Evolutionary conservation across 306 rosid genomes (phyloP).

Genomic region (Lablab purpureus): DNA sequence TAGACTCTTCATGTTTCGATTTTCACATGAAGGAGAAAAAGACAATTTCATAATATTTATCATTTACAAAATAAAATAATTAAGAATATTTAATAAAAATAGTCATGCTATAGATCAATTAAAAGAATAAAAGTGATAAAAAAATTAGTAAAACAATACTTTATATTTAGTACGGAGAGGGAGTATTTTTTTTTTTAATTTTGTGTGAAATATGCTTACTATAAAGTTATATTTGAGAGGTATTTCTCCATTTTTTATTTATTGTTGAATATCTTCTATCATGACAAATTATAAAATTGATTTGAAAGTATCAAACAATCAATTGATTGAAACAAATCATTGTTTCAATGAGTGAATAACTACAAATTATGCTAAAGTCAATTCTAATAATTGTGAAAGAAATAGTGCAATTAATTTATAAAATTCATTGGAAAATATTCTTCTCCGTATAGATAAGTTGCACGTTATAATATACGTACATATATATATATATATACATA

Average conservation of each 20-base stretch:
- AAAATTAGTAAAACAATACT: no score
- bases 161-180: no score
- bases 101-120: no score
- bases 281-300: slow-evolving; percentile 22
- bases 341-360: slow-evolving; percentile 31
- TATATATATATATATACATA: no score
- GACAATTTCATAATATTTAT: no score
- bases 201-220: background rate
- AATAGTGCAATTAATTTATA: background rate
- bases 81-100: no score
- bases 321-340: slow-evolving; percentile 41
- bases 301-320: slow-evolving; percentile 21
- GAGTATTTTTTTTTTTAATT: background rate
- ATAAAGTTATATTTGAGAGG: slow-evolving; percentile 3
- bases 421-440: slow-evolving; percentile 17
- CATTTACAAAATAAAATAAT: no score
- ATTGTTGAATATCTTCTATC: background rate
- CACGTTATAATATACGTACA: background rate
- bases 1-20: no score
- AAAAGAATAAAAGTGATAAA: no score
- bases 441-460: background rate
- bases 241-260: background rate
- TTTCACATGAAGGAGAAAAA: no score
- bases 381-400: slow-evolving; percentile 42
- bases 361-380: slow-evolving; percentile 41